Conservation (phyloP, 2,329 filamentous ascomycete species). For the Neobulgaria alba region DNA sequence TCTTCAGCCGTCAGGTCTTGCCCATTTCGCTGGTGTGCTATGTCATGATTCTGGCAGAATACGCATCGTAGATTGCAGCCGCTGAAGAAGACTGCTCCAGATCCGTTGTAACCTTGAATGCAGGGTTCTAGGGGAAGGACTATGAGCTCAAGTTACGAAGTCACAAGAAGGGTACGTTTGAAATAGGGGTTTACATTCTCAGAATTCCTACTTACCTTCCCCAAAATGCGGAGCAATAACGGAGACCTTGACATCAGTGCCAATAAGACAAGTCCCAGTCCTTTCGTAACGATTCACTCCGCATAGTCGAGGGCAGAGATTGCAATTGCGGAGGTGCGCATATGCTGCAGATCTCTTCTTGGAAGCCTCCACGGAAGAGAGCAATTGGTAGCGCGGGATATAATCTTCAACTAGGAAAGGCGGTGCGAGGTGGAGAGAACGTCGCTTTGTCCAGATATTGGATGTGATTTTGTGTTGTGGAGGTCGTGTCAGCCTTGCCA, state of each 20-base stretch:
- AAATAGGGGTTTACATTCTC: conserved; percentile 3
- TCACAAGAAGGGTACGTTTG: not conserved
- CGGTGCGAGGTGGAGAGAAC: conserved; percentile 46
- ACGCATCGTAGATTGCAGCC: conserved; percentile 45
- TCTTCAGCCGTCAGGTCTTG: conserved; percentile 72
- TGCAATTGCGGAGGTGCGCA: conserved; percentile 68
- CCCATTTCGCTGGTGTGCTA: conserved; percentile 72
- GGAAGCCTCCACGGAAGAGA: conserved; percentile 59
- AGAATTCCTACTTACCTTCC: conserved; percentile 43
- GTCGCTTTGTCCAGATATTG: too few species aligned
- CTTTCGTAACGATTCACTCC: conserved; percentile 74
- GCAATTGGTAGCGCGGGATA: conserved; percentile 60
- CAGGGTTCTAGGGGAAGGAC: conserved; percentile 54
- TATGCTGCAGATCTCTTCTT: conserved; percentile 69
- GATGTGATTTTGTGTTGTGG: too few species aligned
- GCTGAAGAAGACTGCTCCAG: conserved; percentile 64
- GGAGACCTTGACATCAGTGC: conserved; percentile 67
- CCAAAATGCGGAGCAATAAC: conserved; percentile 82
- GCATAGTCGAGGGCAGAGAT: conserved; percentile 70
- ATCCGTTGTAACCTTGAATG: conserved; percentile 73
- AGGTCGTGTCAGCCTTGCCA: not conserved
- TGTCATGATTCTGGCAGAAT: conserved; percentile 77
- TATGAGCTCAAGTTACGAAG: conserved; percentile 1
- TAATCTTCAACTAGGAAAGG: conserved; percentile 69
- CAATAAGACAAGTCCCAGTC: conserved; percentile 71